Conservation (phyloP, 2,329 filamentous ascomycete genomes). For the Fusarium sp. region DNA sequence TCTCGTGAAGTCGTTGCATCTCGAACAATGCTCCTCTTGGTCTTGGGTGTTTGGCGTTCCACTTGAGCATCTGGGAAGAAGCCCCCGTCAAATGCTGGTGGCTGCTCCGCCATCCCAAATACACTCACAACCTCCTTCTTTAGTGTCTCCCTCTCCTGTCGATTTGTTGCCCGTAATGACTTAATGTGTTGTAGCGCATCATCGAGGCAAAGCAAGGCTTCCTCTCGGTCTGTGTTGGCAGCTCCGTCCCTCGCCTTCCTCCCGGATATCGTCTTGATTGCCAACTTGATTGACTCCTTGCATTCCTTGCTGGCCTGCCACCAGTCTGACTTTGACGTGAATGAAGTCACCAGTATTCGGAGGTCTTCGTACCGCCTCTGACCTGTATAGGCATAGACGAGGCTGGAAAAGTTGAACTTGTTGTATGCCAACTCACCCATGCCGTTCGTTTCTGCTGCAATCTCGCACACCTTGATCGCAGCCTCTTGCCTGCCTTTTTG, state of each 20-base stretch:
- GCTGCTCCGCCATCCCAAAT: conserved; percentile 33
- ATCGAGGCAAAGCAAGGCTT: conserved; percentile 38
- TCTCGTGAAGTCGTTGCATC: conserved; percentile 17
- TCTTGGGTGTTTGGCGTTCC: conserved; percentile 9
- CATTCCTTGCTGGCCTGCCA: conserved; percentile 53
- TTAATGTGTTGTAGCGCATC: conserved; percentile 41
- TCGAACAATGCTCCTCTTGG: conserved; percentile 19
- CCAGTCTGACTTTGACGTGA: conserved; percentile 47
- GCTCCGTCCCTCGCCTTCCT: conserved; percentile 32
- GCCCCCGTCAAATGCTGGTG: conserved; percentile 22
- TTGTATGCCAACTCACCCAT: conserved; percentile 51
- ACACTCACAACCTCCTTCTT: conserved; percentile 30
- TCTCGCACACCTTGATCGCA: conserved; percentile 49
- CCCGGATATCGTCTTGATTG: conserved; percentile 50
- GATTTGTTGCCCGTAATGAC: conserved; percentile 27
- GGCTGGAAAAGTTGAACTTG: conserved; percentile 52
- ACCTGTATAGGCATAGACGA: conserved; percentile 50
- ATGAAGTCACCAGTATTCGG: conserved; percentile 45
- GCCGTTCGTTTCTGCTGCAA: conserved; percentile 53
- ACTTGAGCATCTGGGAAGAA: conserved; percentile 15
- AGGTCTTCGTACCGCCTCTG: conserved; percentile 48
- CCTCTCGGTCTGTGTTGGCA: conserved; percentile 34
- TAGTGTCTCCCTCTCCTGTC: conserved; percentile 33
- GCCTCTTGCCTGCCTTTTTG: conserved; percentile 45
- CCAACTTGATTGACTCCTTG: conserved; percentile 53